phyloP scores from a whole-genome alignment of 169 alveolate species.

The Plasmodium fragile region DNA sequence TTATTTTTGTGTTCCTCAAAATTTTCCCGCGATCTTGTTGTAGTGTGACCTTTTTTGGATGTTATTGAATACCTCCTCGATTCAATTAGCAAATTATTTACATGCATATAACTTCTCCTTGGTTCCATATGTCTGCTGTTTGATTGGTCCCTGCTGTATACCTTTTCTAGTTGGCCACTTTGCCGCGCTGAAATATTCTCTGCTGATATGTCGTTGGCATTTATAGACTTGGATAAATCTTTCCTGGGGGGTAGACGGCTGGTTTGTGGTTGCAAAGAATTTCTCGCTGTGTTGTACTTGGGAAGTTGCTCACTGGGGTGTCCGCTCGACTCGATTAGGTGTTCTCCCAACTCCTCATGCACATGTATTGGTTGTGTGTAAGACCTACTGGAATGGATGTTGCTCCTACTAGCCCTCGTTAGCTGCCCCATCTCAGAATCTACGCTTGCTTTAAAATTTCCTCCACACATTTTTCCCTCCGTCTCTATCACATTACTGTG shows the following conservation, averaged over 20 bases:
- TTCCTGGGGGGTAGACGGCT: constrained; percentile 4
- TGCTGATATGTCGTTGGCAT: not conserved
- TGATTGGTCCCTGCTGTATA: not conserved
- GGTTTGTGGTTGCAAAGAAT: not conserved
- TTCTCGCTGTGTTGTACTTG: not conserved
- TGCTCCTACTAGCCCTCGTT: not conserved
- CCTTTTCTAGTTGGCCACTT: not conserved
- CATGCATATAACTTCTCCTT: constrained; percentile 10
- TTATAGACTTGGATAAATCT: constrained; percentile 2
- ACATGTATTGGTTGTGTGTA: not conserved
- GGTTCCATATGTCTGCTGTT: constrained; percentile 1
- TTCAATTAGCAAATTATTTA: not conserved
- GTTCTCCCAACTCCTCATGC: not conserved
- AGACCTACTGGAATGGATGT: not conserved
- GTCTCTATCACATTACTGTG: not conserved
- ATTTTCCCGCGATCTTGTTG: not conserved
- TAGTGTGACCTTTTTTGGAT: not conserved
- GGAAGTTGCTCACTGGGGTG: not conserved
- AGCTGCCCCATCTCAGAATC: not conserved
- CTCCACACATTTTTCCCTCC: not conserved
- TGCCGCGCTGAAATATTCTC: not conserved
- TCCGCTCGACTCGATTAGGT: not conserved
- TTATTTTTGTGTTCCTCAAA: constrained; percentile 2
- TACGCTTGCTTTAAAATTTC: not conserved
- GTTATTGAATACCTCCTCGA: not conserved